A percentile compares a stretch with the other conserved stretches of the same genome.
phyloP scores from a whole-genome alignment of 164 flowering plant species.

The Santalum album region DNA sequence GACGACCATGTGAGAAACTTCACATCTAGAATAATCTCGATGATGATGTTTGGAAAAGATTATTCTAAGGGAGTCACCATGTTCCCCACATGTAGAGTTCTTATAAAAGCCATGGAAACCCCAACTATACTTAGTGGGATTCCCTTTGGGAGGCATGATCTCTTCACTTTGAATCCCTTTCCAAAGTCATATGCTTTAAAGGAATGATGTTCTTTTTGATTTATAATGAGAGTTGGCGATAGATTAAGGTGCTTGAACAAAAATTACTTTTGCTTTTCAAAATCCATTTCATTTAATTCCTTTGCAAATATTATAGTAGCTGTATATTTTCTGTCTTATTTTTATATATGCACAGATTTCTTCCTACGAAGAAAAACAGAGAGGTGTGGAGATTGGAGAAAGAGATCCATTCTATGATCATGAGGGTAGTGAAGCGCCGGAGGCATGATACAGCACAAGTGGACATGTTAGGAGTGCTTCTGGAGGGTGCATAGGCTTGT shows the following conservation, averaged over 20 bases:
- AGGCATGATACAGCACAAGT: not conserved
- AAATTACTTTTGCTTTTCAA: too few relatives aligned
- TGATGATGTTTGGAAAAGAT: conserved; percentile 15
- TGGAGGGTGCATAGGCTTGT: not conserved
- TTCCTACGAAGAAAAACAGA: not conserved
- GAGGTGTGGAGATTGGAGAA: not conserved
- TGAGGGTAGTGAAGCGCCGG: not conserved
- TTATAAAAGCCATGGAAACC: conserved; percentile 8
- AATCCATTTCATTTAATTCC: too few relatives aligned
- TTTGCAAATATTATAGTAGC: too few relatives aligned
- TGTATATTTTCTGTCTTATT: conserved; percentile 4
- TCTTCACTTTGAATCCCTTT: too few relatives aligned
- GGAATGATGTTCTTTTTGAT: too few relatives aligned
- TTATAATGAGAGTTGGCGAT: too few relatives aligned
- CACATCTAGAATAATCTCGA: conserved; percentile 17
- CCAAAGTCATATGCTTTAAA: too few relatives aligned
- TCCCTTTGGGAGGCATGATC: conserved; percentile 15
- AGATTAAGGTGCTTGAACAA: too few relatives aligned
- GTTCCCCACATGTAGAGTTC: conserved; percentile 9
- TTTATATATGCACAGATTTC: not conserved
- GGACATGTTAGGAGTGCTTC: not conserved
- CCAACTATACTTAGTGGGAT: conserved; percentile 9
- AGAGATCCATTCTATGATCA: not conserved
- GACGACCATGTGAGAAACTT: conserved; percentile 13
- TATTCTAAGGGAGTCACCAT: conserved; percentile 11